These are phyloP conservation scores for Globomyces sp. DNA, from an alignment of 371 early-diverging fungal species.

Conservation along the genomic window DNA sequence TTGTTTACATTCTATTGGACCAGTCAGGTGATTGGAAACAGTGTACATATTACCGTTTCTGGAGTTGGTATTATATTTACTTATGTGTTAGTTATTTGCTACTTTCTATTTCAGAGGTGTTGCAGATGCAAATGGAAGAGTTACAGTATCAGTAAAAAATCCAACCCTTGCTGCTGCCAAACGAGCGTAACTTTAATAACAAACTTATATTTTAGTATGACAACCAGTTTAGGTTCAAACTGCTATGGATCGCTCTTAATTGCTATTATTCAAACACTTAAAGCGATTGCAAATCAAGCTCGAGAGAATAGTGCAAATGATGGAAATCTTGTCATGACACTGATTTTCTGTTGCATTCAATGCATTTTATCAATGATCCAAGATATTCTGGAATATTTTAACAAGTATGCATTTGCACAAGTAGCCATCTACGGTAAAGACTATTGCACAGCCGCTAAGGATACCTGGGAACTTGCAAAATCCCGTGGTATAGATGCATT, in stretches of 20 bases:
- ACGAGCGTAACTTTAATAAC: constrained; percentile 54
- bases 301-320: constrained; percentile 20
- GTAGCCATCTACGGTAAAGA: constrained; percentile 89
- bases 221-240: constrained; percentile 90
- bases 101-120: constrained; percentile 28
- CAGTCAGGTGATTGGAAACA: constrained; percentile 46
- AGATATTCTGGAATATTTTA: constrained; percentile 37
- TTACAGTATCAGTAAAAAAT: constrained; percentile 47
- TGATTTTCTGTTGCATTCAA: constrained; percentile 30
- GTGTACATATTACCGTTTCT: constrained; percentile 41
- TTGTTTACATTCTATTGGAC: constrained; percentile 44
- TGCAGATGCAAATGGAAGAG: constrained; percentile 9
- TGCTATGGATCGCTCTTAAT: constrained; percentile 92
- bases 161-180: constrained; percentile 64
- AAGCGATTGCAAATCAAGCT: constrained; percentile 44
- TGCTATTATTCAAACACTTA: constrained; percentile 76
- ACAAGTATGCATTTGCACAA: constrained; percentile 30
- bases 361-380: constrained; percentile 32
- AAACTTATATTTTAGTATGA: constrained; percentile 34
- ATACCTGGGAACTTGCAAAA: constrained; percentile 17
- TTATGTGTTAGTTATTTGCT: constrained; percentile 4
- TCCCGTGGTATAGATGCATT: constrained; percentile 23
- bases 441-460: constrained; percentile 50
- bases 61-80: constrained; percentile 8
- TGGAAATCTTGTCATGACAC: constrained; percentile 27